Conservation (phyloP, 352 stramenopile species). For the Lagenidium giganteum region DNA sequence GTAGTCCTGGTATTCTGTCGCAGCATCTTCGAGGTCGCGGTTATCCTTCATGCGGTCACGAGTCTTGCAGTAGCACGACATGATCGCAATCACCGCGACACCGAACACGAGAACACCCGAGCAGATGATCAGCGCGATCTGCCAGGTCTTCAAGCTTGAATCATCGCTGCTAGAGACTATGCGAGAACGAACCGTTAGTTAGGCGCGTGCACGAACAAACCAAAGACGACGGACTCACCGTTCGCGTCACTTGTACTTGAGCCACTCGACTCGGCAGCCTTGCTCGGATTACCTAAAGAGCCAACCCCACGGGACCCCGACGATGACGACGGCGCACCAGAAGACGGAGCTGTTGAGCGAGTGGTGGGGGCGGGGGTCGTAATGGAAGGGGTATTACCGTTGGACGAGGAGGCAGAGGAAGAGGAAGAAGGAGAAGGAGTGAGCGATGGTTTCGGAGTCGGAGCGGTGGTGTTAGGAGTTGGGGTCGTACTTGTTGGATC, state of each 20-base stretch:
- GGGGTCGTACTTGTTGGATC: conserved; percentile 12
- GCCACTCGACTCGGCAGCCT: too few relatives aligned
- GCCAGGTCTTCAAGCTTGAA: conserved; percentile 15
- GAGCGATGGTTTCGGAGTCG: conserved; percentile 4
- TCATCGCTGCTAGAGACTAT: neutral
- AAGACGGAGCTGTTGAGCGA: too few relatives aligned
- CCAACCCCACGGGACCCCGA: neutral
- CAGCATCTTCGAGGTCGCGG: conserved; percentile 8
- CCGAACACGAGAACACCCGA: conserved; percentile 14
- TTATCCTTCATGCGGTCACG: conserved; percentile 19
- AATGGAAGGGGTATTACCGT: conserved; percentile 12
- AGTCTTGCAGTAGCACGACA: conserved; percentile 25
- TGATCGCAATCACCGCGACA: conserved; percentile 16
- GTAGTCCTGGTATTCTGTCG: conserved; percentile 14
- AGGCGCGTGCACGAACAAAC: neutral
- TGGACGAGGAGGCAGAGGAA: conserved; percentile 8
- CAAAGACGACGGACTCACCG: too few relatives aligned
- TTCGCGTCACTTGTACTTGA: too few relatives aligned
- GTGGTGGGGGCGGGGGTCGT: too few relatives aligned
- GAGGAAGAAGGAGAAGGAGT: conserved; percentile 12
- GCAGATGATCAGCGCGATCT: conserved; percentile 25
- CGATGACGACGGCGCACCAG: neutral
- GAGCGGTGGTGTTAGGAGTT: conserved; percentile 3
- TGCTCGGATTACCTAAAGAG: too few relatives aligned
- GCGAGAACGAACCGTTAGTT: neutral